Evolutionary conservation across 2,329 filamentous ascomycete species (phyloP), one percentile per base, ranked within the genome.

Genomic region (Sporothrix sp.): DNA sequence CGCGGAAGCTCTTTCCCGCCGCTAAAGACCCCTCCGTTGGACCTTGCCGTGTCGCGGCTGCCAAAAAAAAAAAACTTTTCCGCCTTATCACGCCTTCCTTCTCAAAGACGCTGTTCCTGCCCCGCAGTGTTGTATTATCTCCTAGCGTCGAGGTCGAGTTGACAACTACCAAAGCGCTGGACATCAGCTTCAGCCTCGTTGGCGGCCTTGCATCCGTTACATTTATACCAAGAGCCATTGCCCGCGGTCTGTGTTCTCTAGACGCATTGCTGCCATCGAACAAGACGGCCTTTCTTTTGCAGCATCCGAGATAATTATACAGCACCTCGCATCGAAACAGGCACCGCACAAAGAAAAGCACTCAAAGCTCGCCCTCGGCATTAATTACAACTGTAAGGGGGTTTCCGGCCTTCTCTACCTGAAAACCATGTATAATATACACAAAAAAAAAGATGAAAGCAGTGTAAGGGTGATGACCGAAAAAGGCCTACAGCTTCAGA

Each of bases 371-470:
- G 27, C 35, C 32, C 21, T 40, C n/a, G 43, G 25, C 43, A 51
- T 47, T 51, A 36, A 54, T 54, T 54, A 54, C 48, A 54, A 54
- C 32, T 48, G 45, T 50, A 28, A 23, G 28, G 27, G 25, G 32
- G 45, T 32, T 37, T 36, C 18, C 18, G 43, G 43, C n/a, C n/a
- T 13, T 39, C 28, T 28, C 20, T 27, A 35, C 20, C 27, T 9
- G n/a, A 7, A 30, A 25, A 20, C 42, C 6, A n/a, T n/a, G 13
- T 8, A n/a, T n/a, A n/a, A n/a, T 35, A 18, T 14, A 46, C 4
- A 16, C n/a, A n/a, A 28, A 35, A 27, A 42, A 18, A 30, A n/a
- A 21, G 23, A 23, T 13, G 11, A 28, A 27, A 28, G 2, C 23
- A 10, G 14, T 21, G 13, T 8, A 32, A 21, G 9, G 18, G 40